Base-by-base conservation (phyloP, 257 asterid genomes). In the Buddleja alternifolia region DNA sequence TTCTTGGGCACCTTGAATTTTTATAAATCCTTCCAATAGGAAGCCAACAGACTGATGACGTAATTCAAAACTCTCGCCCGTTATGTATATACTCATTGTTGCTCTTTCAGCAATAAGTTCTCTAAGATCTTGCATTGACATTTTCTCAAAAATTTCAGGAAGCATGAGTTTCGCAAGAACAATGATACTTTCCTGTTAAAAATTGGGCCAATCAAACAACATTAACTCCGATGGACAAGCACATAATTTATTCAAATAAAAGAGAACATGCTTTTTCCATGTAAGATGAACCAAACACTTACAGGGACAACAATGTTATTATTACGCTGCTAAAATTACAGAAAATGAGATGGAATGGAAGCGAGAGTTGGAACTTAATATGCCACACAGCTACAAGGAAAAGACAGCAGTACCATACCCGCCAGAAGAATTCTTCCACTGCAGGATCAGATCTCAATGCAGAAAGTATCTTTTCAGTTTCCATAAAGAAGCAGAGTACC, bases 361-460 rank as follows among this genome's bases (percentile, higher is more conserved):
- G 37, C 21, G 50, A 66, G 51, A 34, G 41, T 58, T 42, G 47
- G 63, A 73, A 69, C 29, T 50, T 60, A 39, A 75, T 36, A 60
- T 63, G 52, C 29, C 19, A 52, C 19, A 45, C 58, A 8, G 34
- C 39, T 60, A 37, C 51, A 66, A 69, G 42, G 55, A 73, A 58
- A 54, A 7, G 25, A n/a, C 44, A 71, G 36, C 60, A 63, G 55
- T 8, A 79, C 46, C 82, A 17, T 84, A 90, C 99, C 95, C 47
- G 84, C 99, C 99, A 94, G 83, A 94, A 89, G 86, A 94, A 87
- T 70, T 91, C 96, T 84, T 94, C 97, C n/a, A 94, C 83, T 0
- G 85, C 80, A 68, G 99, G 96, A 84, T 86, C 88, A 70, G 88
- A 80, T 78, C 84, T 75, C 84, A 84, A 67, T 1, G 86, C 89